phyloP scores from a whole-genome alignment of 768 basidiomycete genomes.

The Lactarius psammicola region DNA sequence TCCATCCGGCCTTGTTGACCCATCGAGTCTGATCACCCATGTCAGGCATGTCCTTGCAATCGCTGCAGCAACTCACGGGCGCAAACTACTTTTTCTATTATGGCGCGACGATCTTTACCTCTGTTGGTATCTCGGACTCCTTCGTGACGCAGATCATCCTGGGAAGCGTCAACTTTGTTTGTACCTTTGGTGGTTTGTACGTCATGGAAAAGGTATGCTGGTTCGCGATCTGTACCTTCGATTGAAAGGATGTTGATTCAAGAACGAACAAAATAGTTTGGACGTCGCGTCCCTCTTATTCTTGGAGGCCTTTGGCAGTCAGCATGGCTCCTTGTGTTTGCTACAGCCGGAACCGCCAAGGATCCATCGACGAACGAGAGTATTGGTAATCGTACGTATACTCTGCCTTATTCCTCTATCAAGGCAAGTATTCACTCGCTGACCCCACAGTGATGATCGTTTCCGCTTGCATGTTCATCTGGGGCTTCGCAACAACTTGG shows the following conservation, averaged over 20 bases:
- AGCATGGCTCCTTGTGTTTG: conserved; percentile 69
- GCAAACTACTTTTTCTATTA: conserved; percentile 70
- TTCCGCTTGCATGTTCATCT: conserved; percentile 67
- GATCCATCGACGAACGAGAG: conserved; percentile 46
- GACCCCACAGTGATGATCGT: conserved; percentile 40
- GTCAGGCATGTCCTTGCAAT: conserved; percentile 60
- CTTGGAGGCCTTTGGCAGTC: conserved; percentile 70
- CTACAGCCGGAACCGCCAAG: conserved; percentile 64
- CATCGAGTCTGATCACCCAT: not conserved
- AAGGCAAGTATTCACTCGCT: not conserved
- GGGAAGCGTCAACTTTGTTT: conserved; percentile 68
- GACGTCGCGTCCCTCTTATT: conserved; percentile 62
- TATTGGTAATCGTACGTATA: conserved; percentile 52
- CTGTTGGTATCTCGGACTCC: conserved; percentile 65
- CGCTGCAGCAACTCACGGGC: conserved; percentile 69
- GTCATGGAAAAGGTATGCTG: conserved; percentile 59
- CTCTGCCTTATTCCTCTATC: not conserved
- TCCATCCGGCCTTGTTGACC: conserved; percentile 2
- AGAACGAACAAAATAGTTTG: conserved; percentile 47
- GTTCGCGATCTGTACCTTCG: not conserved
- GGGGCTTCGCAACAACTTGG: conserved; percentile 71
- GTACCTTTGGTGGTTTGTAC: conserved; percentile 72
- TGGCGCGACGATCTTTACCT: conserved; percentile 61
- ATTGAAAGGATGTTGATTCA: not conserved
- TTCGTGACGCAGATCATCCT: conserved; percentile 75